Evolutionary conservation across 1,139 yeast genomes (phyloP), one percentile per base, ranked within the genome.

Genomic region (Candida buenavistaensis): DNA sequence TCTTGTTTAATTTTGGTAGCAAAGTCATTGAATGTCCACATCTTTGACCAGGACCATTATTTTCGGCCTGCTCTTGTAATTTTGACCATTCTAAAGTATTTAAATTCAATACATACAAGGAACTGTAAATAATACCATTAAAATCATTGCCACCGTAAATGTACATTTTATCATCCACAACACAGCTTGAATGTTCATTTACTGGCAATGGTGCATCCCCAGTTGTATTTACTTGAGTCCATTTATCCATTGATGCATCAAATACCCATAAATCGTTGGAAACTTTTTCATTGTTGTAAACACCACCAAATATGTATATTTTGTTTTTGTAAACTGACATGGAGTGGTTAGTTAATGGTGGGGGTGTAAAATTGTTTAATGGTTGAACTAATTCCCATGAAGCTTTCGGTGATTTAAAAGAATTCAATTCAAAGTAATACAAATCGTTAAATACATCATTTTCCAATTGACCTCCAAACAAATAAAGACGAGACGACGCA

Each of bases 381-480:
- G 92, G 82, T 30, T 72, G 74, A 24, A 89, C 73, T 48, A 78
- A 67, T 48, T 81, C 84, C 98, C 98, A 92, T 41, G 77, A 76
- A 3, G 96, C 89, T 45, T 78, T 78, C 14, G 95, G 83, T 40
- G 85, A 78, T 51, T 94, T 78, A 61, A 90, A 84, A n/a, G 90
- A 80, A 31, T 94, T 85, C 47, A 92, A 71, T 57, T 92, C 97
- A 61, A 88, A 92, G 44, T 79, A 79, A 64, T 84, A 82, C 53
- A 92, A 64, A 56, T 92, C 98, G 56, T 84, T 82, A 59, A 87
- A 90, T 41, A 83, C 87, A 40, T 78, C 79, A 52, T 86, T 89
- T 54, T 92, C 97, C 48, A 89, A 74, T 59, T 92, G 97, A 35
- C 99, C 99, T 35, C 98, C 99, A 64, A 89, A 92, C 8, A 92